Evolutionary conservation across 371 early-diverging fungal species (phyloP).

Genomic region (Smittium mucronatum): DNA sequence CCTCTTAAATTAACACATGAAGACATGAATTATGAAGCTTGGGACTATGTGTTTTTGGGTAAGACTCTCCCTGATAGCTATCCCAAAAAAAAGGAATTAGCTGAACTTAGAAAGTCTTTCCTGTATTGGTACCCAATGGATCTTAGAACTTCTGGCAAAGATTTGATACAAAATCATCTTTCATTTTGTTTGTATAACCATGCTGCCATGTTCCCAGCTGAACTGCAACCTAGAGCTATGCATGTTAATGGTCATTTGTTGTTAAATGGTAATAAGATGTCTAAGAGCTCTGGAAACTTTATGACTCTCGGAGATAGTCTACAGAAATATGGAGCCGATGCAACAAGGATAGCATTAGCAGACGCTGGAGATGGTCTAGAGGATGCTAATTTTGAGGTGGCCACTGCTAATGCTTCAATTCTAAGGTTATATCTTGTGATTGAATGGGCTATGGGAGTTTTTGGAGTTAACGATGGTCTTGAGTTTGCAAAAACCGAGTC

Average conservation of each 20-base stretch:
- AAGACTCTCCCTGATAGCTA: constrained; percentile 47
- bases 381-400: constrained; percentile 98
- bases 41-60: constrained; percentile 86
- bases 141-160: constrained; percentile 97
- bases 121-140: constrained; percentile 98
- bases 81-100: constrained; percentile 37
- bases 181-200: constrained; percentile 99
- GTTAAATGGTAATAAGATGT: constrained; percentile 98
- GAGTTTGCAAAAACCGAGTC: constrained; percentile 22
- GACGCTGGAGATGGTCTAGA: constrained; percentile 81
- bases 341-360: constrained; percentile 82
- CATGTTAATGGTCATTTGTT: constrained; percentile 97
- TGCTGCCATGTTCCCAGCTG: constrained; percentile 90
- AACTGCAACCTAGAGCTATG: constrained; percentile 86
- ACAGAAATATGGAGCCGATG: constrained; percentile 91
- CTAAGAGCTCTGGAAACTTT: constrained; percentile 99
- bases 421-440: constrained; percentile 83
- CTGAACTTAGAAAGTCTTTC: constrained; percentile 73
- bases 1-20: constrained; percentile 66
- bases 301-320: constrained; percentile 82
- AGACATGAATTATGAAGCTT: constrained; percentile 88
- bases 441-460: constrained; percentile 75
- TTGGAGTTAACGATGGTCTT: constrained; percentile 23
- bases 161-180: constrained; percentile 98
- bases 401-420: constrained; percentile 94